These are phyloP conservation scores for Monosporozyma aquatica DNA, from an alignment of 805 yeast genomes.

Conservation along the genomic window DNA sequence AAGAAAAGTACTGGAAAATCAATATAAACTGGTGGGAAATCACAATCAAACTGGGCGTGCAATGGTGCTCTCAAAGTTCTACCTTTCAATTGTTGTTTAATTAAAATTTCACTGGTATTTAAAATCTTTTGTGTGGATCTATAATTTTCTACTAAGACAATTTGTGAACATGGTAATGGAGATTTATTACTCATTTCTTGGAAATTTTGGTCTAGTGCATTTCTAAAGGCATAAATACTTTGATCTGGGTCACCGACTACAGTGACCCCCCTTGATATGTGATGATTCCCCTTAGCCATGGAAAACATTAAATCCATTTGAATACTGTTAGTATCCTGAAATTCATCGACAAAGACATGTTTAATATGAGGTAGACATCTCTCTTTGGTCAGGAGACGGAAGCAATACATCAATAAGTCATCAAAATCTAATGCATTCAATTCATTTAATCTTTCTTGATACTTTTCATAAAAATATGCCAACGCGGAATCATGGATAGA, in stretches of 20 bases:
- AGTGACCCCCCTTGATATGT: slow-evolving; percentile 49
- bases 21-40: slow-evolving; percentile 41
- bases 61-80: slow-evolving; percentile 36
- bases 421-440: slow-evolving; percentile 66
- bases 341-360: slow-evolving; percentile 86
- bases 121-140: slow-evolving; percentile 68
- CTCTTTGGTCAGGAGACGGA: slow-evolving; percentile 36
- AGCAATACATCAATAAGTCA: slow-evolving; percentile 57
- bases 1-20: slow-evolving; percentile 33
- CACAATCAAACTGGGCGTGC: slow-evolving; percentile 36
- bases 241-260: slow-evolving; percentile 97
- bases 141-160: slow-evolving; percentile 60
- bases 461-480: slow-evolving; percentile 38
- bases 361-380: slow-evolving; percentile 41
- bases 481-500: slow-evolving; percentile 28
- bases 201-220: slow-evolving; percentile 67
- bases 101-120: slow-evolving; percentile 51
- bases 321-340: slow-evolving; percentile 79
- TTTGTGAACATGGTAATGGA: slow-evolving; percentile 28
- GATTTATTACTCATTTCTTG: slow-evolving; percentile 39
- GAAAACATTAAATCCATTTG: slow-evolving; percentile 62
- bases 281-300: slow-evolving; percentile 36
- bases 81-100: slow-evolving; percentile 44
- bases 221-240: slow-evolving; percentile 81
- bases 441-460: slow-evolving; percentile 40